A percentile compares a stretch with the other conserved stretches of the same genome.
Conservation (phyloP, 768 basidiomycete genomes). For the Coprinopsis cinerea region DNA sequence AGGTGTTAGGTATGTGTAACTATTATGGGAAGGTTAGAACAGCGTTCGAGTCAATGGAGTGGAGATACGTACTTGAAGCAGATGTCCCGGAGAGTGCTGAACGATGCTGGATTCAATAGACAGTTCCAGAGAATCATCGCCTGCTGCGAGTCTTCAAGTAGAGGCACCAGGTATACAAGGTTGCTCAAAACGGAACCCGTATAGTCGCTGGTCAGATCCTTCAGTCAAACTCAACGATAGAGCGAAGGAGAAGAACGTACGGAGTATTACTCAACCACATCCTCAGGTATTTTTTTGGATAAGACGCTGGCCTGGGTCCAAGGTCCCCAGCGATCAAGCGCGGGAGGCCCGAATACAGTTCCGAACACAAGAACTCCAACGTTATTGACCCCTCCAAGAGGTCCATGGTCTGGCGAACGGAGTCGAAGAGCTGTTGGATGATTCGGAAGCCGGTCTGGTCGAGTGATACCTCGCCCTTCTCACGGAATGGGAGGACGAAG, state of each 20-base stretch:
- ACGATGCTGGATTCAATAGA: slow-evolving; percentile 12
- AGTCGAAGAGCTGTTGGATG: slow-evolving; percentile 13
- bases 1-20: slow-evolving; percentile 4
- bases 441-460: slow-evolving; percentile 11
- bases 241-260: slow-evolving; percentile 8
- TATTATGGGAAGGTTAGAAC: background rate
- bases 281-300: slow-evolving; percentile 14
- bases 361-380: slow-evolving; percentile 11
- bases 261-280: slow-evolving; percentile 19
- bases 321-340: slow-evolving; percentile 15
- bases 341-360: slow-evolving; percentile 13
- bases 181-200: slow-evolving; percentile 15
- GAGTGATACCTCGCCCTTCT: background rate
- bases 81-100: slow-evolving; percentile 1
- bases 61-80: slow-evolving; percentile 1
- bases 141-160: slow-evolving; percentile 12
- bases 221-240: background rate
- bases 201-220: slow-evolving; percentile 14
- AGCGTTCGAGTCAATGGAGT: background rate
- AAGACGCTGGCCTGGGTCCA: slow-evolving; percentile 11
- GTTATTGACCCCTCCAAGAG: slow-evolving; percentile 13
- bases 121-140: slow-evolving; percentile 15
- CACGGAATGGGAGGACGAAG: slow-evolving; percentile 8
- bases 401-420: slow-evolving; percentile 11
- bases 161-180: slow-evolving; percentile 13